phyloP scores from a whole-genome alignment of 306 rosid species.

The Mimosa bimucronata region DNA sequence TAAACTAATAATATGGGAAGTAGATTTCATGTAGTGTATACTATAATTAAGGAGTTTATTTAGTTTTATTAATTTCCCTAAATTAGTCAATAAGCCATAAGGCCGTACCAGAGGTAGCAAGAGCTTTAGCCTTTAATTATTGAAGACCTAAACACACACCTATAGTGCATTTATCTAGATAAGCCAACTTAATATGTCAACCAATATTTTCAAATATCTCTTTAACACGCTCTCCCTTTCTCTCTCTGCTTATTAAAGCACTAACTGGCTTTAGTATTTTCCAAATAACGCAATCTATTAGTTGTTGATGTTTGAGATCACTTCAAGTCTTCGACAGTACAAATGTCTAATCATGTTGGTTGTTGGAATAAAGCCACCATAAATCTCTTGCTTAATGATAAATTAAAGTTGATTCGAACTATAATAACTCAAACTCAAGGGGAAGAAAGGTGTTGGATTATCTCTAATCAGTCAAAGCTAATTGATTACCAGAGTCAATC shows the following conservation, averaged over 20 bases:
- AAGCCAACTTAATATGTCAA: conserved; percentile 28
- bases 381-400: conserved; percentile 23
- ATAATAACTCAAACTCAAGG: conserved; percentile 38
- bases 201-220: conserved; percentile 26
- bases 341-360: conserved; percentile 90
- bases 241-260: conserved; percentile 26
- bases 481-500: conserved; percentile 29
- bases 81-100: no score
- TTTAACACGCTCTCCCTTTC: neutral
- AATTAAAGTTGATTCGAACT: conserved; percentile 53
- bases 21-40: no score
- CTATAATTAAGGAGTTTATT: no score
- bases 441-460: conserved; percentile 10
- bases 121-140: neutral
- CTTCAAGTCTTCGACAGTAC: conserved; percentile 55
- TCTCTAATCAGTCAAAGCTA: conserved; percentile 34
- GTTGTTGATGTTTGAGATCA: conserved; percentile 45
- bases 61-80: no score
- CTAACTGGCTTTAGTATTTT: conserved; percentile 30
- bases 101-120: no score
- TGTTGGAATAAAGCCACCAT: conserved; percentile 63
- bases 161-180: neutral
- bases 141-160: neutral
- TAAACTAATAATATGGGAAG: no score
- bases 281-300: conserved; percentile 35